Conservation (phyloP, 345 rosid genomes). For the Brassica incana region DNA sequence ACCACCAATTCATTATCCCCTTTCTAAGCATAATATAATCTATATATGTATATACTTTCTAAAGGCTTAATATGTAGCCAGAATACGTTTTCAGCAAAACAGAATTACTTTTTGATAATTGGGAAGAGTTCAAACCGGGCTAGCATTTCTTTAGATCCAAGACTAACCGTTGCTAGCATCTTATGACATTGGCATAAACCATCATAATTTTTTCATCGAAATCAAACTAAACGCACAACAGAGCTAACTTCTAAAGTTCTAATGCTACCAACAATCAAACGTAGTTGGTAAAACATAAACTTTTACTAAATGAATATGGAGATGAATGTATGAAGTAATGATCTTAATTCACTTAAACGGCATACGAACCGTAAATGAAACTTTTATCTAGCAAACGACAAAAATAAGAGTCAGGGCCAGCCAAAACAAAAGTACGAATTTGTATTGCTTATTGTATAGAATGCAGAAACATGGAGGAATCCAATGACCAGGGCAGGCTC, state of each 20-base stretch:
- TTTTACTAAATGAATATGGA: background rate
- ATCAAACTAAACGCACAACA: too few species aligned
- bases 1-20: background rate
- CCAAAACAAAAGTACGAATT: background rate
- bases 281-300: background rate
- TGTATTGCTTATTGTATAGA: background rate
- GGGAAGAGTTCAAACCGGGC: too few species aligned
- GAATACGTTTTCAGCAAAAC: background rate
- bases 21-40: too few species aligned
- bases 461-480: conserved; percentile 2
- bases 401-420: background rate
- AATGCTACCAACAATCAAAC: too few species aligned
- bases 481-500: background rate
- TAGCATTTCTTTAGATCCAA: too few species aligned
- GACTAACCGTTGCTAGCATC: too few species aligned
- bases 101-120: too few species aligned
- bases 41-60: background rate
- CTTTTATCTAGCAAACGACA: background rate
- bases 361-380: background rate
- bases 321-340: background rate
- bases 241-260: too few species aligned
- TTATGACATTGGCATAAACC: too few species aligned
- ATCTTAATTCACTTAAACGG: background rate
- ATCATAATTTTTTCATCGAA: too few species aligned
- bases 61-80: background rate